Evolutionary conservation across 305 asterid species (phyloP), one percentile per base, ranked within the genome.

Genomic region (Fraxinus floribunda): DNA sequence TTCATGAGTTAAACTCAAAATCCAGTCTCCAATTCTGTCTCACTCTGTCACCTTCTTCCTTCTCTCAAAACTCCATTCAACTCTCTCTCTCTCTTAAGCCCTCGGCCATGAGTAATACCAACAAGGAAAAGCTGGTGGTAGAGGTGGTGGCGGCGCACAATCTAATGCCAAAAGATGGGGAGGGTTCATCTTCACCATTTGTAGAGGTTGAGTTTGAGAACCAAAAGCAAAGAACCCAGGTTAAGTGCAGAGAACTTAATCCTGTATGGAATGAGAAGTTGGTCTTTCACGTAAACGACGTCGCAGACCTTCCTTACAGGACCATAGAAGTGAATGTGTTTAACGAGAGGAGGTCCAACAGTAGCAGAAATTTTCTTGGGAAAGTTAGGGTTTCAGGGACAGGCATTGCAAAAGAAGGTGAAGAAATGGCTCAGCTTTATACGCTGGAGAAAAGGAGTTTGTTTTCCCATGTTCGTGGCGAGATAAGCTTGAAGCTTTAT

Each of bases 151-250:
- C 86, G 71, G 98, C 98, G 22, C 94, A 90, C 88, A 93, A 95
- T 89, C 91, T 95, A 3, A 94, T 95, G 91, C 98, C 98, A 4
- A 95, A 95, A 84, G 98, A 95, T 85, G 98, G 98, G 0, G 95
- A 92, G 86, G 98, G 98, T 0, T 93, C 98, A 0, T 92, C 98
- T 8, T 93, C 98, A 20, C 88, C 98, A 18, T 93, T 93, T 39
- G 98, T 93, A 3, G 98, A 95, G 82, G 97, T 92, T 4, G 97
- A 93, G 87, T 95, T 95, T 79, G 98, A 95, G 39, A 87, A 86
- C 87, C 97, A 93, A 36, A 82, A 91, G 34, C 94, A 77, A 66
- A 84, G 76, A 20, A 93, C 98, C 0, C 94, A 89, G 36, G 98
- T 92, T 0, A 95, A 95, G 77, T 34, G 86, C 91, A 86, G 93